Evolutionary conservation across 495 filamentous ascomycete species (phyloP), one percentile per base, ranked within the genome.

Genomic region (Podospora australis): DNA sequence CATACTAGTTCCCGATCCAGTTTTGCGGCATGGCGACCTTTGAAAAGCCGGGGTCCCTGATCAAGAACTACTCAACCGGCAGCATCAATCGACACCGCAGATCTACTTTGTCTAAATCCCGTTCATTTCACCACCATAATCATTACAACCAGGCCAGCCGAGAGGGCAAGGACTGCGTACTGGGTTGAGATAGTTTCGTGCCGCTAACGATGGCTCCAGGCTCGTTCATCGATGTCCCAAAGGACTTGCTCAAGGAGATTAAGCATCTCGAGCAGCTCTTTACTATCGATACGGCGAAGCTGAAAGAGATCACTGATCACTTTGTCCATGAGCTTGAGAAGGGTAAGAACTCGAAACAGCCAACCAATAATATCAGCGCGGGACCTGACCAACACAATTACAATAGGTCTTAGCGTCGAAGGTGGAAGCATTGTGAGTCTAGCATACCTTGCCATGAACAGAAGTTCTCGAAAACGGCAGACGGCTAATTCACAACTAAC

Each of bases 281-380:
- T 70, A 85, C 82, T 13, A 79, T 96, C 36, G 81, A 86, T 55
- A 75, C 70, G 2, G 69, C 77, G 11, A 94, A 87, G 70, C 79
- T 97, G 14, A 96, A 96, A 78, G 60, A 84, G 65, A 86, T 98
- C 53, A 90, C 90, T 25, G 74, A 81, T 40, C 89, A 92, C 61
- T 98, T 97, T 66, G 77, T 89, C 32, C 78, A 78, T 41, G 92
- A 98, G 73, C 81, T 98, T 46, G 78, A 81, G 49, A 94, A 91
- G 71, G 89, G 88, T 89, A 45, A 57, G n/a, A n/a, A n/a, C n/a
- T n/a, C n/a, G n/a, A n/a, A n/a, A n/a, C n/a, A n/a, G n/a, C n/a
- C n/a, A n/a, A n/a, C n/a, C n/a, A n/a, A n/a, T n/a, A n/a, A n/a
- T n/a, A n/a, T n/a, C n/a, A n/a, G n/a, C n/a, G 19, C 14, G 5